Evolutionary conservation across 2,329 filamentous ascomycete species (phyloP).

Genomic region (Thielaviopsis euricoi): DNA sequence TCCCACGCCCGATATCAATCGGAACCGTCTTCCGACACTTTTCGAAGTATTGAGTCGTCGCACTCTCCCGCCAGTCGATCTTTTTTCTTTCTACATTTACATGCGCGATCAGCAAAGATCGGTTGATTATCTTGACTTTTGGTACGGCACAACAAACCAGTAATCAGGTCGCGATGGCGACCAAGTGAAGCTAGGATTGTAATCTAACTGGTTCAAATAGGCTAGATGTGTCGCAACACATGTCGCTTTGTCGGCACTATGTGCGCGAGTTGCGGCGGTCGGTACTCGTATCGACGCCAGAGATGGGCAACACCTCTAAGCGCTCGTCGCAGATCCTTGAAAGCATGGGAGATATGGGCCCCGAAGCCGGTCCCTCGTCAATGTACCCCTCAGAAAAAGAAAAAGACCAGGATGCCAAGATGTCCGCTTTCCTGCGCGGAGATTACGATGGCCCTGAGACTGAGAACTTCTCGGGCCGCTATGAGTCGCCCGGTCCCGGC

Average conservation of each 20-base stretch:
- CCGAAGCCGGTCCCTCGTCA: constrained; percentile 40
- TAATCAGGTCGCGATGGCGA: neutral
- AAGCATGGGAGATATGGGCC: constrained; percentile 48
- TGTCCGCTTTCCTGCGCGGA: constrained; percentile 76
- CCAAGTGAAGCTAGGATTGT: constrained; percentile 3
- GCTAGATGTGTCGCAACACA: constrained; percentile 98
- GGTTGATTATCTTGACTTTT: constrained; percentile 96
- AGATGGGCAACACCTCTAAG: constrained; percentile 71
- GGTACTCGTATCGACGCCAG: constrained; percentile 82
- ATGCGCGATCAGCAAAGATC: constrained; percentile 98
- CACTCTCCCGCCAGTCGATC: constrained; percentile 86
- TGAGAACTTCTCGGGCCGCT: constrained; percentile 15
- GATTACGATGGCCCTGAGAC: constrained; percentile 22
- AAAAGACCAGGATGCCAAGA: constrained; percentile 68
- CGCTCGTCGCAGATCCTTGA: constrained; percentile 70
- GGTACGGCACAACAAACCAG: constrained; percentile 40
- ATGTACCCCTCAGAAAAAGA: constrained; percentile 53
- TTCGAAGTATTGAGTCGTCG: constrained; percentile 90
- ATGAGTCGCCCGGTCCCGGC: constrained; percentile 40
- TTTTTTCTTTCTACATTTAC: constrained; percentile 99
- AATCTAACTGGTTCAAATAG: constrained; percentile 27
- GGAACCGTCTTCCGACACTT: constrained; percentile 81
- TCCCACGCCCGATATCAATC: constrained; percentile 40
- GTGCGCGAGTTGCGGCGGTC: constrained; percentile 88
- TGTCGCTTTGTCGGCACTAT: constrained; percentile 93